Percentiles rank a stretch among this genome's conserved stretches.
Evolutionary conservation across 176 grass and related monocot species (phyloP).

Genomic region (Stipa capillata): DNA sequence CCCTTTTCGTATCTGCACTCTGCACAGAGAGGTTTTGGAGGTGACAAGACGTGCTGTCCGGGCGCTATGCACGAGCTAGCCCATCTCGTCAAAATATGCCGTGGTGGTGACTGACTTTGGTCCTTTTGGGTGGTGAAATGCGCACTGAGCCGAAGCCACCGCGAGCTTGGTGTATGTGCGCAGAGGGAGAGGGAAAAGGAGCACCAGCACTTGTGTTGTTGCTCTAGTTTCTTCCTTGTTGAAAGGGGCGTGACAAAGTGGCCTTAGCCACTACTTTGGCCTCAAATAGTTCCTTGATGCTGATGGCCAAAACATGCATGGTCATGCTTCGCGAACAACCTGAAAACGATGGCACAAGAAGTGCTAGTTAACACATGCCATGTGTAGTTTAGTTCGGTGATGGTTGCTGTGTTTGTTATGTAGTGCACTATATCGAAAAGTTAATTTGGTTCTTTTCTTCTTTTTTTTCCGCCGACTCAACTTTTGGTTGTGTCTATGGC

Average conservation of each 20-base stretch:
- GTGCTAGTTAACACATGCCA: neutral
- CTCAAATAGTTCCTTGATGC: neutral
- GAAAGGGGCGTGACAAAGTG: neutral
- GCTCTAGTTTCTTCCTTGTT: neutral
- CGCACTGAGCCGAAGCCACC: neutral
- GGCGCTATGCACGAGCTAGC: neutral
- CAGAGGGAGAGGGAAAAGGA: neutral
- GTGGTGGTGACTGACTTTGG: neutral
- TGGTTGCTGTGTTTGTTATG: neutral
- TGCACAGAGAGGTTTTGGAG: neutral
- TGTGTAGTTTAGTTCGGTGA: neutral
- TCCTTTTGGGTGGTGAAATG: neutral
- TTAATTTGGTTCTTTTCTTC: too few relatives aligned
- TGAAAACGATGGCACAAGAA: neutral
- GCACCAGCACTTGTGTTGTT: neutral
- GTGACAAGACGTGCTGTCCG: neutral
- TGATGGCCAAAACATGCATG: neutral
- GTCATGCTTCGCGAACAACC: neutral
- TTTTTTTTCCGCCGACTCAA: too few relatives aligned
- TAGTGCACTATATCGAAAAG: neutral
- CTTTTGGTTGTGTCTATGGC: neutral
- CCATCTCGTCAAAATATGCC: conserved; percentile 5
- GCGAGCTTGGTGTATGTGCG: neutral
- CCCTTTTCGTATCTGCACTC: neutral
- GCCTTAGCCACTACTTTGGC: neutral